phyloP scores from a whole-genome alignment of 1,139 yeast species.

The Suhomyces choctaworum region DNA sequence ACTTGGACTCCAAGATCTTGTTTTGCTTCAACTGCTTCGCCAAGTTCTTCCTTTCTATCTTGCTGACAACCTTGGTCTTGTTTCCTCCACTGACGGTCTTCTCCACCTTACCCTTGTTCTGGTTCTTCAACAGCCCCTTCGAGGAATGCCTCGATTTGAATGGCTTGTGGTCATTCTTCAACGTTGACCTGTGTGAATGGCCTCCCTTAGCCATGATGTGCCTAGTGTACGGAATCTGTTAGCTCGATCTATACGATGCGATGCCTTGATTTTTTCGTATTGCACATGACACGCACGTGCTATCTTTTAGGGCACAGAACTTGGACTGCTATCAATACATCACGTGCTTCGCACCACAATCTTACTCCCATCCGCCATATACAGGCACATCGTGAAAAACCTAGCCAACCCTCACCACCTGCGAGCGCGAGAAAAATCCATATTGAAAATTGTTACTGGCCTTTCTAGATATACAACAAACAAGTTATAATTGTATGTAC shows the following conservation, averaged over 20 bases:
- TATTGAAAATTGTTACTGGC: constrained; percentile 8
- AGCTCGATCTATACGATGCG: constrained; percentile 10
- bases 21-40: constrained; percentile 76
- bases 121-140: constrained; percentile 82
- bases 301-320: constrained; percentile 11
- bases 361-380: constrained; percentile 2
- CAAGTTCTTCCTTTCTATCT: constrained; percentile 74
- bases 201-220: constrained; percentile 58
- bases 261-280: constrained; percentile 13
- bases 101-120: constrained; percentile 86
- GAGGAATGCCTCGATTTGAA: constrained; percentile 90
- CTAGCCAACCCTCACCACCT: constrained; percentile 5
- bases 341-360: constrained; percentile 6
- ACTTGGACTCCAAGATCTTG: constrained; percentile 58
- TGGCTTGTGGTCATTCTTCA: constrained; percentile 82
- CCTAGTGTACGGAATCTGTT: background rate
- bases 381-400: constrained; percentile 10
- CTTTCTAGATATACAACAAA: constrained; percentile 12
- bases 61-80: constrained; percentile 48
- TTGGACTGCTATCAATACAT: constrained; percentile 1
- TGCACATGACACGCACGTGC: constrained; percentile 11
- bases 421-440: constrained; percentile 10
- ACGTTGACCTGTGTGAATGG: constrained; percentile 77
- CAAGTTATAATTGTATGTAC: constrained; percentile 14
- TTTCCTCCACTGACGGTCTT: constrained; percentile 45